Evolutionary conservation across 495 filamentous ascomycete species (phyloP), one percentile per base, ranked within the genome.

Genomic region (Chaetomium tenue): DNA sequence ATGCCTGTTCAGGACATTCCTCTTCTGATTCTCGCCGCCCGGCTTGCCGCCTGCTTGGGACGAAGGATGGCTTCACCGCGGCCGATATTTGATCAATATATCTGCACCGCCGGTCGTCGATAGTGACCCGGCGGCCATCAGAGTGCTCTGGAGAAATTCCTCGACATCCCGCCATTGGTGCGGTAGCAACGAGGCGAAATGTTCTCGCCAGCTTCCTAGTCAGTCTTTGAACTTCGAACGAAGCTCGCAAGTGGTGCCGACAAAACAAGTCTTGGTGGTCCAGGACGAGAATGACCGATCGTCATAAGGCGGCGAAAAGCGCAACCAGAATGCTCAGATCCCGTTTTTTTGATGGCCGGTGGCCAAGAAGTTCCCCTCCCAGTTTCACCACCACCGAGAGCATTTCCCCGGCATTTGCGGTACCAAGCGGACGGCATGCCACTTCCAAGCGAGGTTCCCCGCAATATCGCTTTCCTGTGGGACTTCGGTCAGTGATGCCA

Each of bases 31-130:
- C 15, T 58, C n/a, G 63, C 56, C 48, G 48, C 37, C 40, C 52
- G 58, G 63, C 53, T 28, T 50, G 61, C 50, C 44, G 54, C 39
- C 56, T 54, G 47, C 40, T 56, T 56, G 68, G 62, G 20, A 63
- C 26, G 52, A 58, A 40, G 50, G 56, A 33, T 37, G 16, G 39
- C 51, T 51, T 59, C 61, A 62, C 60, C 58, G 65, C 56, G 37
- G 65, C 28, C 58, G 66, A 68, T 64, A 68, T 69, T 68, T 69
- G 57, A 40, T 42, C 68, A 71, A 72, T 70, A 61, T 67, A 63
- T 63, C 52, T 65, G 68, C 53, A 47, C 63, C 53, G 30, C 60
- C 51, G 28, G 20, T 40, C 47, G 42, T 22, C 16, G 58, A 37
- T 46, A 13, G 16, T 23, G 44, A 50, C 18, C 44, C 30, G 47